Evolutionary conservation across 345 rosid species (phyloP).

Genomic region (Sisymbrium altissimum): DNA sequence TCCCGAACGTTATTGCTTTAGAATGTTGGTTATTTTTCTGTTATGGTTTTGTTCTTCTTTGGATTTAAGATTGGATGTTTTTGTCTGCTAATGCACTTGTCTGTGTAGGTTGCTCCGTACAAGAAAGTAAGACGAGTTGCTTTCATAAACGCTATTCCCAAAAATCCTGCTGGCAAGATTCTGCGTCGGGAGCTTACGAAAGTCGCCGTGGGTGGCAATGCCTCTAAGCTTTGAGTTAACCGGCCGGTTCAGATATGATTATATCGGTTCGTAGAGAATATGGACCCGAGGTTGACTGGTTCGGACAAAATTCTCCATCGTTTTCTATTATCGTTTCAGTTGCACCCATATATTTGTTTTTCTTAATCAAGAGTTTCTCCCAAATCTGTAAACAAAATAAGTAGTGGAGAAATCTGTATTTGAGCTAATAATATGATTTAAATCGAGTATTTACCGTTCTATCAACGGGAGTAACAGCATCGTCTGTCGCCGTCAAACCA

Average conservation of each 20-base stretch:
- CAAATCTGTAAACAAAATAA: background rate
- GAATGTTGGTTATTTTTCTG: background rate
- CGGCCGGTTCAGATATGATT: background rate
- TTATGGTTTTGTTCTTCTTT: background rate
- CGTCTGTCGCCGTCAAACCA: background rate
- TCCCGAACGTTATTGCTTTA: background rate
- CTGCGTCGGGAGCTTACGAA: conserved; percentile 64
- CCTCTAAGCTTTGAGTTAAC: conserved; percentile 39
- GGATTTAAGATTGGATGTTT: background rate
- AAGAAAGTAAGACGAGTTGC: conserved; percentile 81
- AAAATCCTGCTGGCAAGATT: conserved; percentile 75
- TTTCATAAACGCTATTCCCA: conserved; percentile 69
- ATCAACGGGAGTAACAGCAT: background rate
- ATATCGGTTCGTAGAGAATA: background rate
- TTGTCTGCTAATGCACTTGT: conserved; percentile 13
- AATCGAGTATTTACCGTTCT: background rate
- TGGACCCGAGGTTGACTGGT: background rate
- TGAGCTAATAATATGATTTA: background rate
- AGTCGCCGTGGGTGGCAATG: conserved; percentile 36
- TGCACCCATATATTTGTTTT: background rate
- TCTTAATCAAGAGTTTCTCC: no score
- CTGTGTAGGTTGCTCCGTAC: conserved; percentile 79
- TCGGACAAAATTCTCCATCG: background rate
- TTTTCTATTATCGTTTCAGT: background rate
- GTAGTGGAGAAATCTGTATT: background rate